Base-by-base conservation (phyloP, 2,329 filamentous ascomycete species). In the Scedosporium minutisporum region DNA sequence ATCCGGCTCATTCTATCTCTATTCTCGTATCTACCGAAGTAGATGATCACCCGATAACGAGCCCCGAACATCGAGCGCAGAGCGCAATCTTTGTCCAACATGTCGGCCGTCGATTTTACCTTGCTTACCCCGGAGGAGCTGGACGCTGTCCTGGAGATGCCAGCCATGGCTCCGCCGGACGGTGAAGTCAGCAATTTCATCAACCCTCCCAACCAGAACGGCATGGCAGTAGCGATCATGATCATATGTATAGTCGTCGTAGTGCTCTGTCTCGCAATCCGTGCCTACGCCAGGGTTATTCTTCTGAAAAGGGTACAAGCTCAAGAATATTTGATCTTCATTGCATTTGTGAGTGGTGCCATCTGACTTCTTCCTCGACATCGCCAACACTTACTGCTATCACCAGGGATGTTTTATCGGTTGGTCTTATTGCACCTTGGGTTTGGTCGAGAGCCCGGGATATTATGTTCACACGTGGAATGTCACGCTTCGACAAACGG, bases 171-270 rank as follows among this genome's bases (percentile, higher is more conserved):
- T n/a, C 57, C 64, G 29, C 65, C 65, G 16, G 61, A 57, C 3
- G 63, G 48, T 6, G 59, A 58, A 3, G 58, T 57, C 29, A 51
- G 58, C 42, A 61, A 63, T 46, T 66, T 65, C 25, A 44, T 62
- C 12, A 61, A 64, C 44, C 64, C 64, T 33, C 63, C 65, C 3
- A 65, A 66, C 57, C 48, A 60, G 6, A 66, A 66, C 33, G 57
- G 25, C 4, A 53, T 66, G 18, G 65, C 64, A 1, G 41, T 60
- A 23, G 48, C 44, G 3, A 46, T 66, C 25, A 64, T 61, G 14
- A 61, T 60, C 27, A n/a, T 64, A 12, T 63, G 61, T 33, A 16
- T 61, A 6, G 58, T 55, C 5, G 46, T 64, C 12, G 38, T 48
- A 10, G 58, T 62, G 2, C 10, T 66, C 18, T 66, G 63, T 23